phyloP scores from a whole-genome alignment of 2,329 filamentous ascomycete species.

The Emergomyces pasteurianus region DNA sequence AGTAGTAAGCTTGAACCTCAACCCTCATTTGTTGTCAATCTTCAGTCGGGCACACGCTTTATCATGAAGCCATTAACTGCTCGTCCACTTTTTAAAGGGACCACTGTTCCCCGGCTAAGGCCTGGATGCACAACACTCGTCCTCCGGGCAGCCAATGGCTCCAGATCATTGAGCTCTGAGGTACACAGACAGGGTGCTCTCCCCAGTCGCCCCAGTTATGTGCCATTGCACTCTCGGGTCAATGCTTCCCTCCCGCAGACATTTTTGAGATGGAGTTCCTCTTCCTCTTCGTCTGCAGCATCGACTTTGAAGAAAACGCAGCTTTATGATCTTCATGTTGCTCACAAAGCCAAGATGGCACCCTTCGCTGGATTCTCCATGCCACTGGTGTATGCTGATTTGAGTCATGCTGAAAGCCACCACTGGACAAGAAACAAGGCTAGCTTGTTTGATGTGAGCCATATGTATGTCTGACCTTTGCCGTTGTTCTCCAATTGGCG shows the following conservation, averaged over 20 bases:
- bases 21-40: background rate
- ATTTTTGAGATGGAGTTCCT: conserved; percentile 18
- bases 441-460: conserved; percentile 89
- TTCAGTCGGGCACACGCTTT: background rate
- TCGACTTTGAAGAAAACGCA: conserved; percentile 43
- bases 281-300: conserved; percentile 17
- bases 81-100: conserved; percentile 22
- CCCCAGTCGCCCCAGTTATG: conserved; percentile 16
- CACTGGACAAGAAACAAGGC: conserved; percentile 77
- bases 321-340: conserved; percentile 66
- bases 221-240: conserved; percentile 5
- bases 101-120: conserved; percentile 19
- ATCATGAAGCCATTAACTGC: conserved; percentile 8
- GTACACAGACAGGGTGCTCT: conserved; percentile 8
- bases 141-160: conserved; percentile 22
- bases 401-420: conserved; percentile 74
- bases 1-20: too few species aligned
- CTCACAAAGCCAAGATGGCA: conserved; percentile 81
- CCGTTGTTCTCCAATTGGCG: background rate
- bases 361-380: conserved; percentile 90
- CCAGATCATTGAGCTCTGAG: conserved; percentile 7
- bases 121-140: conserved; percentile 14
- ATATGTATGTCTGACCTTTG: conserved; percentile 56
- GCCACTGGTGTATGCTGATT: conserved; percentile 75
- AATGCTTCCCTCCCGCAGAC: conserved; percentile 8